These are phyloP conservation scores for Cyclotella cryptica DNA, from an alignment of 108 stramenopile species.

Conservation along the genomic window DNA sequence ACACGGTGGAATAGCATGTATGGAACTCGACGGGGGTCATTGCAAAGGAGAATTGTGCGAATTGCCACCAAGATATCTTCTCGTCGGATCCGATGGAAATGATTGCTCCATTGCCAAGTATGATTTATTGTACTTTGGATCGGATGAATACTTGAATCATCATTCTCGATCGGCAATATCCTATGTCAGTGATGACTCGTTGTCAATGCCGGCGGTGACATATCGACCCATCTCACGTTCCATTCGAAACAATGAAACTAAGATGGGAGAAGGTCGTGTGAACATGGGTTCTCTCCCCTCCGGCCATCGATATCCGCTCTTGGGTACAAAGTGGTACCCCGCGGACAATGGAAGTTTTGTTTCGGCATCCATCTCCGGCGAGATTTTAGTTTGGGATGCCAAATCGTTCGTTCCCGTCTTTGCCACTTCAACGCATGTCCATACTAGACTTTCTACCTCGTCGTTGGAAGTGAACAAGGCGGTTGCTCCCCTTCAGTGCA, in stretches of 20 bases:
- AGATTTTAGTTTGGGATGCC: constrained; percentile 82
- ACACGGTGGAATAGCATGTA: constrained; percentile 33
- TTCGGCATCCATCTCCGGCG: constrained; percentile 61
- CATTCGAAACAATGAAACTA: constrained; percentile 24
- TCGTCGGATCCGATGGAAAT: constrained; percentile 60
- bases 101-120: constrained; percentile 72
- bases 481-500: constrained; percentile 32
- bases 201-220: too few species aligned
- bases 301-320: constrained; percentile 63
- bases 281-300: constrained; percentile 38
- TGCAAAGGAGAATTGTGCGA: background rate
- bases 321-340: constrained; percentile 75
- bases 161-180: too few species aligned
- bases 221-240: constrained; percentile 67
- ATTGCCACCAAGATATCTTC: constrained; percentile 61
- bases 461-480: background rate
- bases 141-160: constrained; percentile 42
- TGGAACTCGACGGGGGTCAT: constrained; percentile 40
- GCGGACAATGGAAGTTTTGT: constrained; percentile 75
- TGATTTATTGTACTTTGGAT: constrained; percentile 71
- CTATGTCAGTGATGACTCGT: too few species aligned
- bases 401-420: constrained; percentile 49
- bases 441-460: constrained; percentile 8
- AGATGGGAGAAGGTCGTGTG: background rate
- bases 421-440: constrained; percentile 29